phyloP scores from a whole-genome alignment of 2,329 filamentous ascomycete genomes.

The Botrytis paeoniae region DNA sequence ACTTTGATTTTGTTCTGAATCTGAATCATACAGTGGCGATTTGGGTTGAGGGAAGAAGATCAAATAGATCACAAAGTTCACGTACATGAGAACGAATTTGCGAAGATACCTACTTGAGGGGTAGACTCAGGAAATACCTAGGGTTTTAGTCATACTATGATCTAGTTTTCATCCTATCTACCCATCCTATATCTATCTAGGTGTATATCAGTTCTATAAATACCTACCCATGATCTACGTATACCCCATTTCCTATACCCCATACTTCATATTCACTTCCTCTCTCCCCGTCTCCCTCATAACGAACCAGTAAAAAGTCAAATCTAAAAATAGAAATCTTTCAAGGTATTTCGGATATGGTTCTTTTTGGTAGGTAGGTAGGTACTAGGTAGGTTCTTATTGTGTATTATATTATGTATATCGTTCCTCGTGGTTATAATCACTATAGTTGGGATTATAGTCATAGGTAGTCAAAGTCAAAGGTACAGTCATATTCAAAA shows the following conservation, averaged over 20 bases:
- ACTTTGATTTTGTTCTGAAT: not conserved
- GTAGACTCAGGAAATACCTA: not conserved
- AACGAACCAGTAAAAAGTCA: not conserved
- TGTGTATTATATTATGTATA: too few relatives aligned
- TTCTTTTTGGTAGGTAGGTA: too few relatives aligned
- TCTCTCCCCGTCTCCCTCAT: not conserved
- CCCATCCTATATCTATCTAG: not conserved
- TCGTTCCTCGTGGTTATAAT: too few relatives aligned
- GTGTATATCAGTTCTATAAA: not conserved
- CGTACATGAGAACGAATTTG: not conserved
- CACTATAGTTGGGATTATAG: too few relatives aligned
- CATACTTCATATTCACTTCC: not conserved
- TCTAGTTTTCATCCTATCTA: not conserved
- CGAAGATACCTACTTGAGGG: not conserved
- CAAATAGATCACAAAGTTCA: not conserved
- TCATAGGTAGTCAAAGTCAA: too few relatives aligned
- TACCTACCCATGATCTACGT: not conserved
- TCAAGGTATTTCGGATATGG: not conserved
- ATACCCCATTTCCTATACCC: not conserved
- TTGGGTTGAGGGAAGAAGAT: not conserved
- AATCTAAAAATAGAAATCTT: not conserved
- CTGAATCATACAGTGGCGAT: too few relatives aligned
- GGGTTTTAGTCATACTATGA: not conserved
- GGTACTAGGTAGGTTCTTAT: too few relatives aligned
- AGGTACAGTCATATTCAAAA: too few relatives aligned